Evolutionary conservation across 345 rosid species (phyloP), one percentile per base, ranked within the genome.

Genomic region (Bruguiera parviflora): DNA sequence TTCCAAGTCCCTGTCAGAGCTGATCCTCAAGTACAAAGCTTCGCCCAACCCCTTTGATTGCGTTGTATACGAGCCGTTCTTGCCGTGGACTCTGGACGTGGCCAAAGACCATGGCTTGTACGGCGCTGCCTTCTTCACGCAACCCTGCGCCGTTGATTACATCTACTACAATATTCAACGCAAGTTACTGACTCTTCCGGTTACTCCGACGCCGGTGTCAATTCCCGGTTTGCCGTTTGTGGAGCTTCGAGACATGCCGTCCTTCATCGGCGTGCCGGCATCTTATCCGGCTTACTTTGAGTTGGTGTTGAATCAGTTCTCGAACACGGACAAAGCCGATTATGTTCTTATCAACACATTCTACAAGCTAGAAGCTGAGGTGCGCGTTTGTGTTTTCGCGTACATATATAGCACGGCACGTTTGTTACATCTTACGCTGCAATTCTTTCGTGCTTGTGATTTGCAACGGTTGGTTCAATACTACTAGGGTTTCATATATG

Each of bases 361-460:
- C 64, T 62, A 76, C 49, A 37, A 71, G 27, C 67, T 76, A 1
- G 79, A 76, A 57, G 5, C 13, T n/a, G 68, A 76, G 79, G 75
- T 71, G 66, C 3, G 11, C 5, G 13, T 22, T 22, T 55, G 11
- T 20, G 18, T 55, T 25, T 22, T 55, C 2, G 0, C 49, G 0
- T 22, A 8, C 15, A 8, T 24, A 3, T 21, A 21, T 3, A 22
- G 58, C 15, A 55, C 58, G 15, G 4, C 16, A 55, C 10, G 11
- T 25, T 20, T 21, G 5, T 22, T 21, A 8, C 24, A 55, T n/a
- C 28, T 22, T 55, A 22, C 10, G 22, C 58, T 22, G 1, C 28
- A 2, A 55, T 22, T 8, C 28, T 55, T 55, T 8, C 58, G 0
- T 55, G 8, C 8, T 22, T 13, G 5, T 10, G 13, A 43, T 43